Percentiles rank a stretch among this genome's conserved stretches.
Evolutionary conservation across 495 filamentous ascomycete species (phyloP).

Genomic region (Cercophora scortea): DNA sequence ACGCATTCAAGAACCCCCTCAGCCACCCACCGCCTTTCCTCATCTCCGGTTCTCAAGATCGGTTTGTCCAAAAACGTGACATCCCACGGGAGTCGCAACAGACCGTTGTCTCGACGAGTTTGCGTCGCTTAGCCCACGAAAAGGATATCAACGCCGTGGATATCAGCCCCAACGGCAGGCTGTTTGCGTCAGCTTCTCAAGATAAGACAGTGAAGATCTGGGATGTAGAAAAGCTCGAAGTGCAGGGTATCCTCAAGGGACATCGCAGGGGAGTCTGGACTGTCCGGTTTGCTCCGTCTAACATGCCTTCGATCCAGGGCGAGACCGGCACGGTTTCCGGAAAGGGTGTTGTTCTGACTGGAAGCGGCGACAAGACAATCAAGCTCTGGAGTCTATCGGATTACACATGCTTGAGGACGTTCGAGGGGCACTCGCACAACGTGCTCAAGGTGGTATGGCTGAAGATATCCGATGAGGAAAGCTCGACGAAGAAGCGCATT

Average conservation of each 20-base stretch:
- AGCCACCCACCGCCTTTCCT: slow-evolving; percentile 76
- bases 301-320: slow-evolving; percentile 63
- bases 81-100: slow-evolving; percentile 41
- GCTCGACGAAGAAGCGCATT: slow-evolving; percentile 41
- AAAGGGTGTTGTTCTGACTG: slow-evolving; percentile 75
- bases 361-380: slow-evolving; percentile 89
- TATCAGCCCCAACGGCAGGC: slow-evolving; percentile 53
- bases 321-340: slow-evolving; percentile 56
- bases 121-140: slow-evolving; percentile 90
- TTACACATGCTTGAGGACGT: slow-evolving; percentile 86
- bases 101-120: slow-evolving; percentile 42
- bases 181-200: slow-evolving; percentile 94
- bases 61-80: slow-evolving; percentile 88
- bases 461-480: slow-evolving; percentile 45
- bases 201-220: slow-evolving; percentile 96
- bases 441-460: slow-evolving; percentile 93
- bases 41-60: slow-evolving; percentile 87
- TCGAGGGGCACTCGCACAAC: slow-evolving; percentile 93
- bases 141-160: slow-evolving; percentile 98
- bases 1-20: slow-evolving; percentile 57
- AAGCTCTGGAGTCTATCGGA: slow-evolving; percentile 92
- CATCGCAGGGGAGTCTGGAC: slow-evolving; percentile 95
- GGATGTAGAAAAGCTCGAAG: slow-evolving; percentile 80
- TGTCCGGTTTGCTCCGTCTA: slow-evolving; percentile 74
- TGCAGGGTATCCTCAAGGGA: slow-evolving; percentile 79